phyloP scores from a whole-genome alignment of 495 filamentous ascomycete species.

The Penicillium antarcticum region DNA sequence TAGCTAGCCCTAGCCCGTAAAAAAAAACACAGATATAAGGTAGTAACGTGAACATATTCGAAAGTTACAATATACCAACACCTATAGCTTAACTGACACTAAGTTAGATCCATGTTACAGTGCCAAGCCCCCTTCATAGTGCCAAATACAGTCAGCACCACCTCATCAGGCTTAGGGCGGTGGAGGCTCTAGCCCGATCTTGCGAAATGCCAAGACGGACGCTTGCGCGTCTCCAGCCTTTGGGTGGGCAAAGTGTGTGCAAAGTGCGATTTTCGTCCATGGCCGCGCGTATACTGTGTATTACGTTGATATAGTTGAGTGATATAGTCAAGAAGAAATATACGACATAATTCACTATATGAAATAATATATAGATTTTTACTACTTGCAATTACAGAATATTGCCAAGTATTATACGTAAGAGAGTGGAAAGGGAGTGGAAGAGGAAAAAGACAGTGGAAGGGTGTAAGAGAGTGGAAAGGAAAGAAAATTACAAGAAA shows the following conservation, averaged over 20 bases:
- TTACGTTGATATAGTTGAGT: too few relatives aligned
- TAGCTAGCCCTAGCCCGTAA: background rate
- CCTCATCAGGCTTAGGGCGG: slow-evolving; percentile 18
- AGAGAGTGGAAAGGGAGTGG: background rate
- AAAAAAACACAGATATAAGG: too few relatives aligned
- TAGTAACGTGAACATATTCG: background rate
- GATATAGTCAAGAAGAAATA: too few relatives aligned
- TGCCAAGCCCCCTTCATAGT: background rate
- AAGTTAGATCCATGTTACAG: background rate
- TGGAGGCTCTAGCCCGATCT: slow-evolving; percentile 40
- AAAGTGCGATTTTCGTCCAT: background rate
- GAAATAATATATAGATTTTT: too few relatives aligned
- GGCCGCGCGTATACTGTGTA: slow-evolving; percentile 12
- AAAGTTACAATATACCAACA: background rate
- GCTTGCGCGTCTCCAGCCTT: slow-evolving; percentile 47
- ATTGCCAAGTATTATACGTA: slow-evolving; percentile 5
- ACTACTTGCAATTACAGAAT: too few relatives aligned
- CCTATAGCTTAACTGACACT: too few relatives aligned
- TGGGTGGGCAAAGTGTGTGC: slow-evolving; percentile 3
- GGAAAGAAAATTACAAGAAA: slow-evolving; percentile 13
- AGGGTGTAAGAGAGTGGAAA: background rate
- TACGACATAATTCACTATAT: too few relatives aligned
- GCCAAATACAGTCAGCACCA: background rate
- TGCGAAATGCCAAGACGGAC: slow-evolving; percentile 39
- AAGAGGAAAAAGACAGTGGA: too few relatives aligned